Evolutionary conservation across 1,284 basidiomycete species (phyloP).

Genomic region (Leccinum pachyderme): DNA sequence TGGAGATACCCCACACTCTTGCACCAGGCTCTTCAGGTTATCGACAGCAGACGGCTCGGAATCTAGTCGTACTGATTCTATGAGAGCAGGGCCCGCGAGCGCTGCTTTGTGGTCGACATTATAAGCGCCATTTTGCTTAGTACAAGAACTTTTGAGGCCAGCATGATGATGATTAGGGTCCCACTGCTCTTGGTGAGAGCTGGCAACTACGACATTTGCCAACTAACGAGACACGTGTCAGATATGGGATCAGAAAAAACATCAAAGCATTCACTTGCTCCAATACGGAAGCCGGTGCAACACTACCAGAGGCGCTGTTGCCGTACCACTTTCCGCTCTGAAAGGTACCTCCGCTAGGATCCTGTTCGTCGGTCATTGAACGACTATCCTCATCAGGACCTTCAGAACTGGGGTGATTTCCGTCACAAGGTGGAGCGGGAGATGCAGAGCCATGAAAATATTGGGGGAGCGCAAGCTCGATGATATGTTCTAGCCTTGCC

Average conservation of each 20-base stretch:
- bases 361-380: slow-evolving; percentile 71
- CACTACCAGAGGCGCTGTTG: slow-evolving; percentile 74
- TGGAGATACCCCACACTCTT: slow-evolving; percentile 87
- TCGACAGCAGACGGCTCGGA: slow-evolving; percentile 72
- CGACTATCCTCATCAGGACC: slow-evolving; percentile 55
- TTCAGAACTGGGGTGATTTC: slow-evolving; percentile 45
- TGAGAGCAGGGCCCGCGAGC: slow-evolving; percentile 32
- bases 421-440: slow-evolving; percentile 34
- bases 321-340: slow-evolving; percentile 84
- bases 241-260: slow-evolving; percentile 8
- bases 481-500: slow-evolving; percentile 72
- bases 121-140: slow-evolving; percentile 27
- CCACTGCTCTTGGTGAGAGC: slow-evolving; percentile 31
- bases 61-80: slow-evolving; percentile 49
- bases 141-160: slow-evolving; percentile 5
- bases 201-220: slow-evolving; percentile 54
- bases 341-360: slow-evolving; percentile 70
- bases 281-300: slow-evolving; percentile 72
- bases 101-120: slow-evolving; percentile 27
- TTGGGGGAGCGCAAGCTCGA: slow-evolving; percentile 75
- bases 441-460: slow-evolving; percentile 47
- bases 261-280: slow-evolving; percentile 58
- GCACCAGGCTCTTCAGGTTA: slow-evolving; percentile 77
- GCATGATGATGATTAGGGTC: slow-evolving; percentile 19
- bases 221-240: slow-evolving; percentile 40